Percentiles rank a stretch among this genome's conserved stretches.
These are phyloP conservation scores for Artomyces pyxidatus DNA, from an alignment of 768 basidiomycete species.

Conservation along the genomic window DNA sequence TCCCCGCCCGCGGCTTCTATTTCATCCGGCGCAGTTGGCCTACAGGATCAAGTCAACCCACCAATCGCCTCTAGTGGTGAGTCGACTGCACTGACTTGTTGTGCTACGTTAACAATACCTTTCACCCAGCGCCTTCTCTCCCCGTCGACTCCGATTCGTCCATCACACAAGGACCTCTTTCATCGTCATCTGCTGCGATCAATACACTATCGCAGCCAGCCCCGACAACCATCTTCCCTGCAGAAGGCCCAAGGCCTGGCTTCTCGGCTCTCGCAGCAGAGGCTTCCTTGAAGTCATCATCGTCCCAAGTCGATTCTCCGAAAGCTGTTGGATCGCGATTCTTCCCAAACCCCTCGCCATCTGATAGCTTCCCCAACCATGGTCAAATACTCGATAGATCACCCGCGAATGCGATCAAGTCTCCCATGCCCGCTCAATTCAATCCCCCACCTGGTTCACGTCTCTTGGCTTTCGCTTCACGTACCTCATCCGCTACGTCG, in stretches of 20 bases:
- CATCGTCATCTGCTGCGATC: background rate
- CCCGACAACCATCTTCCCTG: background rate
- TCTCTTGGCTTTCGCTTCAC: conserved; percentile 33
- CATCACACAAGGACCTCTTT: no score
- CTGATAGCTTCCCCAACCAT: conserved; percentile 6
- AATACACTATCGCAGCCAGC: background rate
- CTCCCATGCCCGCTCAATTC: conserved; percentile 26
- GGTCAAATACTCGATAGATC: conserved; percentile 5
- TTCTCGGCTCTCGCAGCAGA: background rate
- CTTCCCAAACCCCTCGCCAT: conserved; percentile 24
- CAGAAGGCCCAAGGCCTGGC: background rate
- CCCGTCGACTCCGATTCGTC: no score
- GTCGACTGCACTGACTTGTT: no score
- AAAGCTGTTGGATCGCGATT: conserved; percentile 27
- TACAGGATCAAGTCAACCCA: no score
- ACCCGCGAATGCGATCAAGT: conserved; percentile 10
- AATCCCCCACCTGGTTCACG: conserved; percentile 34
- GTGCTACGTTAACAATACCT: no score
- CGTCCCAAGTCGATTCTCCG: conserved; percentile 12
- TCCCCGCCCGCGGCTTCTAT: no score
- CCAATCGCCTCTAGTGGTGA: no score
- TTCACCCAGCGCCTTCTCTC: no score
- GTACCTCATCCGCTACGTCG: conserved; percentile 17
- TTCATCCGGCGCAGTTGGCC: no score
- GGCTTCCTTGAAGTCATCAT: conserved; percentile 10